Conservation (phyloP, 345 rosid genomes). For the Luvunga scandens region DNA sequence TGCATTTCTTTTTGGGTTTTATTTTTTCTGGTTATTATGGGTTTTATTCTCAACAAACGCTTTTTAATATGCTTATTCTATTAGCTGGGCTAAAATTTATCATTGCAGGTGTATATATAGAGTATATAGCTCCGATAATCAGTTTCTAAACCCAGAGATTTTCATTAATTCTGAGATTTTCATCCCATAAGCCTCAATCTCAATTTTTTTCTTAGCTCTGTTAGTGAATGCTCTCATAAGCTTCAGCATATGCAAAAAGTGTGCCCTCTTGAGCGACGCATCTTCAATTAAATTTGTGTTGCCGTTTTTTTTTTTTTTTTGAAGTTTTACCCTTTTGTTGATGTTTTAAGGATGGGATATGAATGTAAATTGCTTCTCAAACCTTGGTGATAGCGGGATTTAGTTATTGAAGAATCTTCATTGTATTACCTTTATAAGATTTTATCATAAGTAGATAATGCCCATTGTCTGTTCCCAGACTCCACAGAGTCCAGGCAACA, state of each 20-base stretch:
- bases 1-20: neutral
- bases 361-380: too few relatives aligned
- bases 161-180: neutral
- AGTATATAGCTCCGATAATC: neutral
- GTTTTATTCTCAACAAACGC: neutral
- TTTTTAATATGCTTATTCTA: neutral
- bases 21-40: neutral
- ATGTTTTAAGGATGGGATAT: too few relatives aligned
- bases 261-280: neutral
- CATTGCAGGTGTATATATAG: neutral
- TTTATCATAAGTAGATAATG: too few relatives aligned
- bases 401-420: too few relatives aligned
- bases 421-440: too few relatives aligned
- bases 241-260: neutral
- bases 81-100: neutral
- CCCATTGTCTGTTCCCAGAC: too few relatives aligned
- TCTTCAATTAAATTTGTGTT: too few relatives aligned
- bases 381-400: too few relatives aligned
- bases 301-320: too few relatives aligned
- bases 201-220: neutral
- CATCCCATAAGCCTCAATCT: neutral
- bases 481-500: too few relatives aligned
- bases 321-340: too few relatives aligned
- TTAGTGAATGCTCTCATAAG: neutral
- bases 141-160: neutral